Evolutionary conservation across 257 asterid genomes (phyloP).

Genomic region (Solanum chilense): DNA sequence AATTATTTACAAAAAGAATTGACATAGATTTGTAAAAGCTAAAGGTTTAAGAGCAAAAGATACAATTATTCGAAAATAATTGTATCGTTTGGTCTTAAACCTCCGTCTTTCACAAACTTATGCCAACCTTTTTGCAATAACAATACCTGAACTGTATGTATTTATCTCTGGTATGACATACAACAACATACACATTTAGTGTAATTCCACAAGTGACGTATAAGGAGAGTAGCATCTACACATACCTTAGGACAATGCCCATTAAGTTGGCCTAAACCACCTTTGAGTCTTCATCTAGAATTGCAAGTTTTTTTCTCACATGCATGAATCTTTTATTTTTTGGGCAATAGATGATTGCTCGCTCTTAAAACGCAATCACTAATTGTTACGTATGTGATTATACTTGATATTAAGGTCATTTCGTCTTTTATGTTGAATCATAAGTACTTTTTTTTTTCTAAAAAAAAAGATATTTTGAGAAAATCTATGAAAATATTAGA

Average conservation of each 20-base stretch:
- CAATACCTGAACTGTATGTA: slow-evolving; percentile 15
- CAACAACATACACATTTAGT: too few species aligned
- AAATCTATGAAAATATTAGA: too few species aligned
- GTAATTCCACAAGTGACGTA: background rate
- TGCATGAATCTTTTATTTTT: background rate
- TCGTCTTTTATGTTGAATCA: background rate
- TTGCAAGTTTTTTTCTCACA: background rate
- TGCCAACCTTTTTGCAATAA: slow-evolving; percentile 73
- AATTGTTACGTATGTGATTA: too few species aligned
- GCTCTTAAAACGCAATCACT: background rate
- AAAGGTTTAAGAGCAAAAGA: background rate
- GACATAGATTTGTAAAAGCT: background rate
- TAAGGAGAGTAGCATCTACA: background rate
- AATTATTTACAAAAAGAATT: too few species aligned
- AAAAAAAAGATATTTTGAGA: too few species aligned
- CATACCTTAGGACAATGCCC: background rate
- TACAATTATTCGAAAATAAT: slow-evolving; percentile 7
- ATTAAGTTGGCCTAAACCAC: background rate
- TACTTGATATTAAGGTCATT: background rate
- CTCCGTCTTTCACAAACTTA: slow-evolving; percentile 40
- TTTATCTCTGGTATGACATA: background rate
- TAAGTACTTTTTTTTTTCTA: too few species aligned
- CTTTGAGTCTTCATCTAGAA: background rate
- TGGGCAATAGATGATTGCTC: background rate
- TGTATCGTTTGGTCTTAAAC: slow-evolving; percentile 31